phyloP scores from a whole-genome alignment of 2,329 filamentous ascomycete species.

The Septoria petroselini region DNA sequence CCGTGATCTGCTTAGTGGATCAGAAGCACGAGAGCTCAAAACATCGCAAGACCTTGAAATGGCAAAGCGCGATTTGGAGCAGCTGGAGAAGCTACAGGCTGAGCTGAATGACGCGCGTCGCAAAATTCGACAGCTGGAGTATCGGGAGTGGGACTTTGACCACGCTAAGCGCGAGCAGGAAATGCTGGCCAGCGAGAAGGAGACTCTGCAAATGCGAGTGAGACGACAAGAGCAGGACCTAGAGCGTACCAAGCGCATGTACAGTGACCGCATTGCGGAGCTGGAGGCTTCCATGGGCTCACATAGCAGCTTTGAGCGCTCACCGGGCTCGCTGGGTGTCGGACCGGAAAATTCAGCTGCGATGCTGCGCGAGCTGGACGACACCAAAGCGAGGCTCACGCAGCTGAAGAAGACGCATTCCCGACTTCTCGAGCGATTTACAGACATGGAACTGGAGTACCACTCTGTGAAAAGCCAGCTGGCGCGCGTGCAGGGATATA shows the following conservation, averaged over 20 bases:
- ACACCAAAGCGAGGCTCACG: conserved; percentile 47
- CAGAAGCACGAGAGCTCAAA: conserved; percentile 65
- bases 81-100: conserved; percentile 58
- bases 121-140: conserved; percentile 61
- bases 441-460: conserved; percentile 44
- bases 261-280: conserved; percentile 49
- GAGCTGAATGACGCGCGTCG: conserved; percentile 61
- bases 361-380: conserved; percentile 41
- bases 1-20: conserved; percentile 59
- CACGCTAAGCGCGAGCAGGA: conserved; percentile 57
- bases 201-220: conserved; percentile 59
- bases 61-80: conserved; percentile 59
- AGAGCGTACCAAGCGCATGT: conserved; percentile 47
- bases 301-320: conserved; percentile 14
- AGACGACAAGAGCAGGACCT: conserved; percentile 51
- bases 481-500: conserved; percentile 23
- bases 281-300: conserved; percentile 40
- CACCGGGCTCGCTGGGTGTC: conserved; percentile 4
- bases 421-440: conserved; percentile 50
- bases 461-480: conserved; percentile 32
- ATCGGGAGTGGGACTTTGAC: conserved; percentile 60
- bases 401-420: conserved; percentile 54
- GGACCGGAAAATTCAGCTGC: conserved; percentile 3
- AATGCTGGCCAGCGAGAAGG: conserved; percentile 57
- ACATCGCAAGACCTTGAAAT: conserved; percentile 63